Evolutionary conservation across 208 protist species (phyloP).

Genomic region (Strigomonas galati): DNA sequence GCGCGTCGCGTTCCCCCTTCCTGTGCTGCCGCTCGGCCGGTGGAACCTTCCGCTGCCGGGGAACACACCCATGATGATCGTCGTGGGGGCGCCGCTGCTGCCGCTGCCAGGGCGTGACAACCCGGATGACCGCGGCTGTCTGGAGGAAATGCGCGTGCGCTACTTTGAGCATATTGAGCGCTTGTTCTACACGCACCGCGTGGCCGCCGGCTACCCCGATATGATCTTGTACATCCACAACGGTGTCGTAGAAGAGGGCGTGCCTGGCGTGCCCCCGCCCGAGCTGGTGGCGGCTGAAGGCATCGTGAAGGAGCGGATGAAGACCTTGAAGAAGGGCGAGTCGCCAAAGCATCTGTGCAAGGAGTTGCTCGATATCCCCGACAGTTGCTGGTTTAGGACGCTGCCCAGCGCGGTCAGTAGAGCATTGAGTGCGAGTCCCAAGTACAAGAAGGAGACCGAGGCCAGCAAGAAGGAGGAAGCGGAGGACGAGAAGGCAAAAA

Average conservation of each 20-base stretch:
- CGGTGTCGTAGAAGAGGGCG: conserved; percentile 26
- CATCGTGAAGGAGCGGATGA: not conserved
- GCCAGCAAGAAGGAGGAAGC: not conserved
- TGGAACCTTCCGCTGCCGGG: conserved; percentile 57
- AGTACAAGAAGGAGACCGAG: not conserved
- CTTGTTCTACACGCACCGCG: conserved; percentile 60
- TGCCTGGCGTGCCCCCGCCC: conserved; percentile 11
- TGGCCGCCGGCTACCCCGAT: conserved; percentile 49
- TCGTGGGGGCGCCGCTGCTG: conserved; percentile 50
- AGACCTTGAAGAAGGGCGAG: no score
- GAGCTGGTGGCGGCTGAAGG: not conserved
- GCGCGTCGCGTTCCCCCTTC: conserved; percentile 62
- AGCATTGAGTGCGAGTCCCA: not conserved
- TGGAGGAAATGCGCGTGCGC: conserved; percentile 35
- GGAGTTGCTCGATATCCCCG: no score
- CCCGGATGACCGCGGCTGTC: conserved; percentile 29
- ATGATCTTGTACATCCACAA: conserved; percentile 61
- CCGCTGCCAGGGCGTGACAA: conserved; percentile 32
- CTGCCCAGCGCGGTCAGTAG: conserved; percentile 4
- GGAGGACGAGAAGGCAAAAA: not conserved
- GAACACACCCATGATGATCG: conserved; percentile 36
- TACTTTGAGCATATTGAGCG: conserved; percentile 58
- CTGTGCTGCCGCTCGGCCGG: conserved; percentile 48
- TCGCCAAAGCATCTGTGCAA: no score
- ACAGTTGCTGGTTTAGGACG: not conserved